Percentiles rank a stretch among this genome's conserved stretches.
Evolutionary conservation across 2,329 filamentous ascomycete species (phyloP).

Genomic region (Cladosporium phlei): DNA sequence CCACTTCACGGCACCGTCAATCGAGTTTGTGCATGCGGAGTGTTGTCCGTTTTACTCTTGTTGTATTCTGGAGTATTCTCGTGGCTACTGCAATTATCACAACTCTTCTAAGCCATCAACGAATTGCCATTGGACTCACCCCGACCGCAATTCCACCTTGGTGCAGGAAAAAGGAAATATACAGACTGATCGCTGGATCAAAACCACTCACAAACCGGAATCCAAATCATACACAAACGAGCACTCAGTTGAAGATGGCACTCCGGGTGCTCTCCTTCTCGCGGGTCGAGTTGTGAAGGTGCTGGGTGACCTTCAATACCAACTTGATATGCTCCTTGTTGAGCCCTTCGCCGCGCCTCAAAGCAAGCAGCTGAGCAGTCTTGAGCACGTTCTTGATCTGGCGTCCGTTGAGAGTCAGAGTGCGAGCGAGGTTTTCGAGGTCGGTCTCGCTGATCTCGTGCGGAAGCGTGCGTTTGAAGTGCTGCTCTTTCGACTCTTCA

Average conservation of each 20-base stretch:
- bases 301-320: conserved; percentile 33
- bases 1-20: no score
- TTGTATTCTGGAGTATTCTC: no score
- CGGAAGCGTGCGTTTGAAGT: conserved; percentile 23
- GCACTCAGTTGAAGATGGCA: conserved; percentile 13
- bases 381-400: conserved; percentile 43
- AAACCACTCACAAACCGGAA: no score
- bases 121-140: no score
- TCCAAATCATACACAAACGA: no score
- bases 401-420: conserved; percentile 35
- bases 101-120: no score
- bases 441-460: conserved; percentile 29
- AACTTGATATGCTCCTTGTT: conserved; percentile 30
- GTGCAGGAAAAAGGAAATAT: no score
- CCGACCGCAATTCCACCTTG: no score
- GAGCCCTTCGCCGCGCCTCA: conserved; percentile 22
- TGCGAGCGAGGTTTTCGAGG: conserved; percentile 25
- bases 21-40: no score
- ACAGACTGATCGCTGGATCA: no score
- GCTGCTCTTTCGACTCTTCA: conserved; percentile 13
- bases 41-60: no score
- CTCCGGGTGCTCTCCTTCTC: conserved; percentile 22
- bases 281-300: conserved; percentile 26
- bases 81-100: no score
- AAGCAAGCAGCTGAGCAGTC: conserved; percentile 35